Percentiles rank a stretch among this genome's conserved stretches.
Evolutionary conservation across 2,329 filamentous ascomycete genomes (phyloP).

Genomic region (Nothophaeocryptopus gaeumannii): DNA sequence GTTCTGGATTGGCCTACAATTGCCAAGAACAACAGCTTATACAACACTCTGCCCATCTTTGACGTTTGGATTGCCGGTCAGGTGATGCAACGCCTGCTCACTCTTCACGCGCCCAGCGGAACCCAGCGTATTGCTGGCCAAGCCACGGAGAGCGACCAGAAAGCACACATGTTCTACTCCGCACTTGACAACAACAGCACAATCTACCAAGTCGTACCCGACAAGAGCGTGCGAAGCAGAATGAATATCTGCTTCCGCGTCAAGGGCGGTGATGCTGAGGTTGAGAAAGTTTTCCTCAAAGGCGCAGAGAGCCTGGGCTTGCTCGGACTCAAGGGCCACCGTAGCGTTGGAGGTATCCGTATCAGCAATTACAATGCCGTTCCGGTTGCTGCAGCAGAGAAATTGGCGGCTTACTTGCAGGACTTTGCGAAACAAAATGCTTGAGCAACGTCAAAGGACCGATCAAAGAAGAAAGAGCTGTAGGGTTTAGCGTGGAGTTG

Average conservation of each 20-base stretch:
- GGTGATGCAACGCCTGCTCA: slow-evolving; percentile 74
- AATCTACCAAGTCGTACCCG: slow-evolving; percentile 75
- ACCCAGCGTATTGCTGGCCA: slow-evolving; percentile 71
- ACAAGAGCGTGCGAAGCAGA: slow-evolving; percentile 71
- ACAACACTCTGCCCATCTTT: slow-evolving; percentile 95
- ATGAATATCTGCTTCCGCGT: slow-evolving; percentile 83
- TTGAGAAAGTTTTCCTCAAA: slow-evolving; percentile 77
- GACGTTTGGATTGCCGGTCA: slow-evolving; percentile 89
- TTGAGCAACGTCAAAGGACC: not conserved
- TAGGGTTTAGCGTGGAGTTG: slow-evolving; percentile 9
- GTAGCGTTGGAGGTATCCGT: slow-evolving; percentile 80
- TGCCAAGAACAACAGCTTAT: slow-evolving; percentile 89
- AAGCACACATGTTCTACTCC: slow-evolving; percentile 73
- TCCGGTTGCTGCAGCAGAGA: slow-evolving; percentile 62
- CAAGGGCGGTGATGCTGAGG: slow-evolving; percentile 46
- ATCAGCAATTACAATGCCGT: slow-evolving; percentile 90
- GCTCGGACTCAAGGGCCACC: slow-evolving; percentile 82
- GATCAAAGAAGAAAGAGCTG: not conserved
- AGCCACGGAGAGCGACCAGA: slow-evolving; percentile 67
- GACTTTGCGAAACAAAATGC: slow-evolving; percentile 48
- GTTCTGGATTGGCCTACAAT: slow-evolving; percentile 81
- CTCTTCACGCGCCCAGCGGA: slow-evolving; percentile 50
- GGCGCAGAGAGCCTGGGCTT: slow-evolving; percentile 67
- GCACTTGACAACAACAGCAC: slow-evolving; percentile 70
- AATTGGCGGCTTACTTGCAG: slow-evolving; percentile 64